These are phyloP conservation scores for Stygiomarasmius scandens DNA, from an alignment of 1,284 basidiomycete genomes.

Conservation along the genomic window DNA sequence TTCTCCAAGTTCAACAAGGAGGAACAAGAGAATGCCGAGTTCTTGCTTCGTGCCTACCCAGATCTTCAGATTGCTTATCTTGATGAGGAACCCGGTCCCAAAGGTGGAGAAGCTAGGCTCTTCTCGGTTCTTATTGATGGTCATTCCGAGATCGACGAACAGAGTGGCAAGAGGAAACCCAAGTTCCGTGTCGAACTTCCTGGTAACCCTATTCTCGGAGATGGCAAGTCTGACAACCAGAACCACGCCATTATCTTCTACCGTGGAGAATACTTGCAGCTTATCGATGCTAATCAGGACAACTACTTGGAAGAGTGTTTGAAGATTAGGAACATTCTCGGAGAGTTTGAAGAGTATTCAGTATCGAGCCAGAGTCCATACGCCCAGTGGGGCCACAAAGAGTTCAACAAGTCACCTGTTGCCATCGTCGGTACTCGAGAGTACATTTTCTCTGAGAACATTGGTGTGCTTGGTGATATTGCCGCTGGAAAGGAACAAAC, in stretches of 20 bases:
- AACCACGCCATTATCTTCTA: slow-evolving; percentile 99
- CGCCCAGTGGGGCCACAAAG: slow-evolving; percentile 90
- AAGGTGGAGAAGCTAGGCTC: slow-evolving; percentile 87
- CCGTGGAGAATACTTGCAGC: slow-evolving; percentile 97
- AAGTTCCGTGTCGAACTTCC: slow-evolving; percentile 99
- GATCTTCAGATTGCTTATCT: slow-evolving; percentile 98
- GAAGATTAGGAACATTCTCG: slow-evolving; percentile 97
- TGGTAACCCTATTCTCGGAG: slow-evolving; percentile 99
- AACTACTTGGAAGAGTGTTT: slow-evolving; percentile 99
- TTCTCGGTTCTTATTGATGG: slow-evolving; percentile 97
- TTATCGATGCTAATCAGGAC: slow-evolving; percentile 99
- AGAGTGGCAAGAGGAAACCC: slow-evolving; percentile 88
- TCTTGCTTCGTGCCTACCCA: slow-evolving; percentile 96
- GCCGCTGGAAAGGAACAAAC: slow-evolving; percentile 99
- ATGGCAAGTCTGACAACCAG: slow-evolving; percentile 99
- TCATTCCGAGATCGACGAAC: slow-evolving; percentile 93
- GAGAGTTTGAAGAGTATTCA: slow-evolving; percentile 96
- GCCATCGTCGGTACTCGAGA: slow-evolving; percentile 99
- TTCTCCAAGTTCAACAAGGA: slow-evolving; percentile 99
- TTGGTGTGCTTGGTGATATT: slow-evolving; percentile 98
- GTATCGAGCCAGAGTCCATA: slow-evolving; percentile 94
- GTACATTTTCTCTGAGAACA: slow-evolving; percentile 99
- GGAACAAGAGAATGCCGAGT: slow-evolving; percentile 98
- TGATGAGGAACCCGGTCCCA: slow-evolving; percentile 91
- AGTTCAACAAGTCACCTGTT: slow-evolving; percentile 89